A percentile compares a stretch with the other conserved stretches of the same genome.
Conservation (phyloP, 2,329 filamentous ascomycete genomes). For the Ascochyta lentis region DNA sequence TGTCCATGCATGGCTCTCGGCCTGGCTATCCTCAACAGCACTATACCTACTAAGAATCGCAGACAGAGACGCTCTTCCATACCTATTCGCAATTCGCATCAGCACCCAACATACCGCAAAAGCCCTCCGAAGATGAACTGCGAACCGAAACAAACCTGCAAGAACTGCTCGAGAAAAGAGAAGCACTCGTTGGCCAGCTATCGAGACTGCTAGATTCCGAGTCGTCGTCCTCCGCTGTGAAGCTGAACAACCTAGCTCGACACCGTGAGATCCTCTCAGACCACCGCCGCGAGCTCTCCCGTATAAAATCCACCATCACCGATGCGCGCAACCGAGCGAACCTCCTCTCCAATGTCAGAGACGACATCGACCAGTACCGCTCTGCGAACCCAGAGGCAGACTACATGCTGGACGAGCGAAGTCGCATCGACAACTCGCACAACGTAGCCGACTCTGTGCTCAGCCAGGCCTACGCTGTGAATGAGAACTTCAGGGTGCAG, state of each 20-base stretch:
- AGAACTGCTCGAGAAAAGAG: conserved; percentile 86
- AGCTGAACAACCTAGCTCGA: conserved; percentile 92
- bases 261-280: conserved; percentile 89
- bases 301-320: conserved; percentile 74
- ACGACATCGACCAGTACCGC: conserved; percentile 90
- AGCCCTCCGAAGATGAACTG: conserved; percentile 84
- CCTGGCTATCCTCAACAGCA: conserved; percentile 18
- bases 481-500: conserved; percentile 87
- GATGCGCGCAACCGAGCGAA: conserved; percentile 87
- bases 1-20: conserved; percentile 5
- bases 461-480: conserved; percentile 94
- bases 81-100: conserved; percentile 90
- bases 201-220: conserved; percentile 91
- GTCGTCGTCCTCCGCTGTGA: conserved; percentile 88
- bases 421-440: conserved; percentile 86
- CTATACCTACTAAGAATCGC: conserved; percentile 34
- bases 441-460: conserved; percentile 88
- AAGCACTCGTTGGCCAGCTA: conserved; percentile 80
- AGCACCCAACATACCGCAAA: conserved; percentile 76
- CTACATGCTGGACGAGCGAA: conserved; percentile 94
- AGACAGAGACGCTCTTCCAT: conserved; percentile 87
- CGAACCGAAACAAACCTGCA: conserved; percentile 81
- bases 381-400: conserved; percentile 88
- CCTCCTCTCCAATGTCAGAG: conserved; percentile 86
- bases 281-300: conserved; percentile 81